These are phyloP conservation scores for Phaeosphaeria sp. DNA, from an alignment of 2,329 filamentous ascomycete species.

Conservation along the genomic window DNA sequence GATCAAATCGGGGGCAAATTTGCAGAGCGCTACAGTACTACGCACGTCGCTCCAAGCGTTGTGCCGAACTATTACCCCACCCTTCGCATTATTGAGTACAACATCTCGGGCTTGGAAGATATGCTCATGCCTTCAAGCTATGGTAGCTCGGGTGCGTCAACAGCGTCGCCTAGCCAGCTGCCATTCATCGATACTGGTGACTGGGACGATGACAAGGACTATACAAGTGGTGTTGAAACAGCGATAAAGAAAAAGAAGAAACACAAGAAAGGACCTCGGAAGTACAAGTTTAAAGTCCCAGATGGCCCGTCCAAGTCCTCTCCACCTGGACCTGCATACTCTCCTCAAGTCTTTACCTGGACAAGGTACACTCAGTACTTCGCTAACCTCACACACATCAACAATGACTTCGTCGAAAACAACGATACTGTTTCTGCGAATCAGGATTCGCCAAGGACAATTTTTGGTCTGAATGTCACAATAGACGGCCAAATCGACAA, in stretches of 20 bases:
- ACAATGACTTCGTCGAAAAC: constrained; percentile 66
- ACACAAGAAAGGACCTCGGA: constrained; percentile 45
- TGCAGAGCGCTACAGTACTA: constrained; percentile 83
- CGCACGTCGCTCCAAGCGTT: constrained; percentile 82
- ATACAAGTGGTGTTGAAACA: constrained; percentile 51
- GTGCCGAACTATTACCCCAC: constrained; percentile 94
- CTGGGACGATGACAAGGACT: constrained; percentile 37
- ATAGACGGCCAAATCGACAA: constrained; percentile 31
- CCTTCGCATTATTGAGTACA: constrained; percentile 91
- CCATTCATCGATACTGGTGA: constrained; percentile 13
- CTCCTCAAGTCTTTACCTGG: constrained; percentile 79
- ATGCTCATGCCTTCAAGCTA: constrained; percentile 13
- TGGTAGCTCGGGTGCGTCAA: neutral
- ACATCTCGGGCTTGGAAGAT: constrained; percentile 77
- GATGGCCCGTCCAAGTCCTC: constrained; percentile 73
- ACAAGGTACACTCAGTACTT: constrained; percentile 88
- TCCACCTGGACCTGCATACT: constrained; percentile 88
- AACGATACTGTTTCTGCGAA: constrained; percentile 10
- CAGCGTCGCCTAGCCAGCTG: constrained; percentile 10
- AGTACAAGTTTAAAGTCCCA: constrained; percentile 63
- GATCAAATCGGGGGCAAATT: constrained; percentile 78
- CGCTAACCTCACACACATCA: constrained; percentile 90
- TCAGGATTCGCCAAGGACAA: constrained; percentile 14
- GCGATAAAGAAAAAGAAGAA: constrained; percentile 58
- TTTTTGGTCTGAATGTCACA: constrained; percentile 38